These are phyloP conservation scores for Tardiomyces blankii DNA, from an alignment of 1,139 yeast species.

Conservation along the genomic window DNA sequence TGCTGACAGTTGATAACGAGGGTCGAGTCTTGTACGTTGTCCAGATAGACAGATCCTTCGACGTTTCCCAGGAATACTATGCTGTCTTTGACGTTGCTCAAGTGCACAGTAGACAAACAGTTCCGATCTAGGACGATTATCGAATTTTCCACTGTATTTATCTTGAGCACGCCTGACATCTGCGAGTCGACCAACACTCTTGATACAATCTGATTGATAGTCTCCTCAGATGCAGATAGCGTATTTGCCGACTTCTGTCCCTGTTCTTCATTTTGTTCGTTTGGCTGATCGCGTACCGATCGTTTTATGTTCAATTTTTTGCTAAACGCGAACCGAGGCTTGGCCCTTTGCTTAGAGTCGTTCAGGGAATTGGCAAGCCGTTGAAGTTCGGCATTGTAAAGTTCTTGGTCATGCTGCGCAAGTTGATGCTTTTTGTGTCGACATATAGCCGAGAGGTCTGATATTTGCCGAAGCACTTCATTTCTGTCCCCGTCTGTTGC, in stretches of 20 bases:
- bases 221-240: too few species aligned
- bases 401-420: neutral
- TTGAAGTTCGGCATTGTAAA: neutral
- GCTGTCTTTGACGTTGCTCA: slow-evolving; percentile 13
- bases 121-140: slow-evolving; percentile 3
- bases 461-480: neutral
- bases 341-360: neutral
- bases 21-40: slow-evolving; percentile 10
- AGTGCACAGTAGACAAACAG: slow-evolving; percentile 6
- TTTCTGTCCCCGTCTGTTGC: neutral
- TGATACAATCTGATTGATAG: too few species aligned
- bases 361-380: neutral
- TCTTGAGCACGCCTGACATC: neutral
- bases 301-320: neutral
- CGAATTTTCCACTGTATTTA: neutral
- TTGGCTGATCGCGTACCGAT: too few species aligned
- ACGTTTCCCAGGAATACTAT: slow-evolving; percentile 12
- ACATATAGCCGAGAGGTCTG: neutral
- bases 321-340: neutral
- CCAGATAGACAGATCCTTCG: slow-evolving; percentile 18
- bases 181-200: neutral
- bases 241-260: too few species aligned
- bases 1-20: slow-evolving; percentile 20
- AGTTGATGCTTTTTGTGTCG: neutral
- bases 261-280: too few species aligned